A percentile compares a stretch with the other conserved stretches of the same genome.
Conservation (phyloP, 306 rosid species). For the Hippophae rhamnoides region DNA sequence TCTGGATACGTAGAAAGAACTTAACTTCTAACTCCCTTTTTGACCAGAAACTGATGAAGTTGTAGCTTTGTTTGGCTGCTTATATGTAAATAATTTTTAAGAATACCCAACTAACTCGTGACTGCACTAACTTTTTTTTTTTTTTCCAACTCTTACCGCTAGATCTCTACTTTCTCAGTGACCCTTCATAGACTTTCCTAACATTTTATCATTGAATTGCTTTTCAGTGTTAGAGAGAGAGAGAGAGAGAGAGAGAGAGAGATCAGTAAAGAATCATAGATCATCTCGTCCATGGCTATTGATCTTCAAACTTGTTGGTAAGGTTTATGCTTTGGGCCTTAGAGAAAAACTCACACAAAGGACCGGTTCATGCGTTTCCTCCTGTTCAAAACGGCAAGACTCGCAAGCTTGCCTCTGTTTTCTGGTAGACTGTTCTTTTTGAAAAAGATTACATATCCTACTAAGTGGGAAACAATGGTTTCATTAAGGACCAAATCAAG, state of each 20-base stretch:
- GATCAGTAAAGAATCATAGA: neutral
- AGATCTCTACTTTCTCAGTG: neutral
- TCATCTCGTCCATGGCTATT: no score
- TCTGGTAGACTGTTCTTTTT: neutral
- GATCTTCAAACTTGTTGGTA: no score
- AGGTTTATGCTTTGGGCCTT: no score
- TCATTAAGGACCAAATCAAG: neutral
- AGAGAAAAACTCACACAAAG: neutral
- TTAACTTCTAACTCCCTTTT: no score
- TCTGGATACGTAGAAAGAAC: no score
- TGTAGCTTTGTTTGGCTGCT: no score
- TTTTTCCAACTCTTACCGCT: neutral
- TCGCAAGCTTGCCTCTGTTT: neutral
- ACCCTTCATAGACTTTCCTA: neutral
- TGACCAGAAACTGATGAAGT: no score
- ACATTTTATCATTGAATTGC: neutral
- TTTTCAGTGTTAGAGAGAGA: constrained; percentile 5
- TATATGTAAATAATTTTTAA: no score
- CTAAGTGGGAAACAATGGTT: neutral
- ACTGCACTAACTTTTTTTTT: no score
- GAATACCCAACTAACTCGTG: no score
- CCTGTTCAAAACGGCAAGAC: constrained; percentile 5
- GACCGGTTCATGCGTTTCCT: neutral
- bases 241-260: neutral
- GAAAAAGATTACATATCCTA: neutral